Evolutionary conservation across 345 rosid species (phyloP).

Genomic region (Brassica incana): DNA sequence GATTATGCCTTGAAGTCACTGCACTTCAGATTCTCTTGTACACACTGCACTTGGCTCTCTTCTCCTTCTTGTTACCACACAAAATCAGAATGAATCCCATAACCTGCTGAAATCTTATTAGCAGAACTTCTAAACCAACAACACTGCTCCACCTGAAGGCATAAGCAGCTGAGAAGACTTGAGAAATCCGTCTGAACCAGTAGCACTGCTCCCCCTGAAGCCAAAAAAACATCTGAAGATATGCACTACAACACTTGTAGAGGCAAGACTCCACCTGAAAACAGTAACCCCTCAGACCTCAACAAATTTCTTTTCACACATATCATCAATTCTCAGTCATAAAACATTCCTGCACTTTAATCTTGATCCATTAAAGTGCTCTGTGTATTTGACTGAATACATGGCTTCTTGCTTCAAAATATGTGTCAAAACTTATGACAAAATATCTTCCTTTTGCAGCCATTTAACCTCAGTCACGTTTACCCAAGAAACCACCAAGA

Average conservation of each 20-base stretch:
- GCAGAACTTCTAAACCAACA: not conserved
- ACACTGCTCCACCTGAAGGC: not conserved
- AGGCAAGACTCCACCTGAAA: not conserved
- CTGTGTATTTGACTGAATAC: not conserved
- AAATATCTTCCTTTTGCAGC: not conserved
- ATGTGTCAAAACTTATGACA: not conserved
- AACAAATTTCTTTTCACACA: not conserved
- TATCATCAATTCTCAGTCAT: not conserved
- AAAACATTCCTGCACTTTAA: not conserved
- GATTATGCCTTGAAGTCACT: not conserved
- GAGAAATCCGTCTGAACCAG: not conserved
- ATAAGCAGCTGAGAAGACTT: not conserved
- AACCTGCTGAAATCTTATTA: not conserved
- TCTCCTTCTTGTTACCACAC: not conserved
- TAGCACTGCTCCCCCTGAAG: not conserved
- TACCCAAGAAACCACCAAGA: not conserved
- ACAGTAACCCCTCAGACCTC: not conserved
- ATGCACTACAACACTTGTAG: not conserved
- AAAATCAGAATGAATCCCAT: not conserved
- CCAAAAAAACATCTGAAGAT: not conserved
- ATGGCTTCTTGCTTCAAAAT: not conserved
- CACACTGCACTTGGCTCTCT: not conserved
- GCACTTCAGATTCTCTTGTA: too few relatives aligned
- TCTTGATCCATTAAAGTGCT: not conserved
- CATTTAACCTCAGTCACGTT: not conserved